Base-by-base conservation (phyloP, 345 rosid genomes). In the Eucalyptus rudis region DNA sequence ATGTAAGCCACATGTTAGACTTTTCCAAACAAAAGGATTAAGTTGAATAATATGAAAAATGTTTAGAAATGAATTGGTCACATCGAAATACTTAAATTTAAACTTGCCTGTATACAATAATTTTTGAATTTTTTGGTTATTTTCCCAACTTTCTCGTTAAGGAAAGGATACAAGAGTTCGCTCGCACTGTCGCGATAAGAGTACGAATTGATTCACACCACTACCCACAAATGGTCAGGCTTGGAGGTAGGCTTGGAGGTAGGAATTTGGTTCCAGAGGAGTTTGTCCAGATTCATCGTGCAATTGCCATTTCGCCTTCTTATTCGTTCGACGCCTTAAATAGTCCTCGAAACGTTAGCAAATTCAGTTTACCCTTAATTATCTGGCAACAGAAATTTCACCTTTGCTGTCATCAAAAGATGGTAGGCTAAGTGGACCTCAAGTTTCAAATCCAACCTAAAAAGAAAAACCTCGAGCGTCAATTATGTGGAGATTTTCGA, bases 1-100 rank as follows among this genome's bases (percentile, higher is more conserved):
- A n/a, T 6, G 2, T 66, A 5, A 50, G 19, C 19, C 19, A 50
- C 76, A 7, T 0, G 0, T 66, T 5, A 4, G 11, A 66, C 3
- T 66, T 31, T 7, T 66, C 3, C 6, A 2, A 0, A 1, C 11
- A 13, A 66, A 14, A 31, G 1, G 3, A 15, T 4, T 66, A 6
- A 66, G 4, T 31, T 29, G 40, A 9, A 15, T 1, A 66, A 15
- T n/a, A 66, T 7, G 6, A 0, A n/a, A n/a, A 66, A 66, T 14
- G 4, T 8, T 66, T 66, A 66, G 3, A 16, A 66, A 1, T 31
- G 6, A 56, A 56, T 56, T 56, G 29, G 1, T 22, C 1, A 52
- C 4, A 7, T 51, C 22, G 0, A 16, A 51, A 17, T 8, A 52
- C 22, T 56, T 22, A 56, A 0, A 22, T 3, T 22, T 22, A 22